Evolutionary conservation across 305 asterid species (phyloP).

Genomic region (Solanum chacoense): DNA sequence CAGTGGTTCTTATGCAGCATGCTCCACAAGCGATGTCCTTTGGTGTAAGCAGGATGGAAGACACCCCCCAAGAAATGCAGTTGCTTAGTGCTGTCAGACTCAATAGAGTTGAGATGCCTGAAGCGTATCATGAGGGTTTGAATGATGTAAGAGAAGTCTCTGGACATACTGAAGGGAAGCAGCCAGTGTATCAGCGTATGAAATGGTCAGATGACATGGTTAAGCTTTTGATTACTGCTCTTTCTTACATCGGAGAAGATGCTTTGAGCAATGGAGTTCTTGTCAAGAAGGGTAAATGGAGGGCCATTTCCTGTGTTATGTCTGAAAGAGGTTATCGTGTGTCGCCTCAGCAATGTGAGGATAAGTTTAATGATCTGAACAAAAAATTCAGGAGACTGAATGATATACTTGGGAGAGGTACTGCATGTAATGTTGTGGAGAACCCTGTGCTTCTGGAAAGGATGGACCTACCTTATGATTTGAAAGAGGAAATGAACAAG

Average conservation of each 20-base stretch:
- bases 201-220: slow-evolving; percentile 42
- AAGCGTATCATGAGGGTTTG: neutral
- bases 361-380: slow-evolving; percentile 35
- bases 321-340: slow-evolving; percentile 23
- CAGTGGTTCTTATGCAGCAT: neutral
- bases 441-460: slow-evolving; percentile 20
- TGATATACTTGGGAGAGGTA: slow-evolving; percentile 21
- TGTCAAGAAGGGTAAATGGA: slow-evolving; percentile 30
- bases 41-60: neutral
- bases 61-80: neutral
- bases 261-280: neutral
- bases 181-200: slow-evolving; percentile 8
- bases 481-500: slow-evolving; percentile 21
- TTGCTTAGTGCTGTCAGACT: neutral
- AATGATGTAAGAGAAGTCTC: neutral
- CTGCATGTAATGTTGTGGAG: slow-evolving; percentile 16
- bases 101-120: neutral
- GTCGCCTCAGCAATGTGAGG: slow-evolving; percentile 46
- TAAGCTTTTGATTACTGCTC: slow-evolving; percentile 26
- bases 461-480: slow-evolving; percentile 17
- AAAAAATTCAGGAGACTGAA: slow-evolving; percentile 30
- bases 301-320: slow-evolving; percentile 23
- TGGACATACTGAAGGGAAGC: neutral
- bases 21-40: neutral
- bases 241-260: slow-evolving; percentile 19